Conservation (phyloP, 1,284 basidiomycete genomes). For the Pseudozyma sp. region DNA sequence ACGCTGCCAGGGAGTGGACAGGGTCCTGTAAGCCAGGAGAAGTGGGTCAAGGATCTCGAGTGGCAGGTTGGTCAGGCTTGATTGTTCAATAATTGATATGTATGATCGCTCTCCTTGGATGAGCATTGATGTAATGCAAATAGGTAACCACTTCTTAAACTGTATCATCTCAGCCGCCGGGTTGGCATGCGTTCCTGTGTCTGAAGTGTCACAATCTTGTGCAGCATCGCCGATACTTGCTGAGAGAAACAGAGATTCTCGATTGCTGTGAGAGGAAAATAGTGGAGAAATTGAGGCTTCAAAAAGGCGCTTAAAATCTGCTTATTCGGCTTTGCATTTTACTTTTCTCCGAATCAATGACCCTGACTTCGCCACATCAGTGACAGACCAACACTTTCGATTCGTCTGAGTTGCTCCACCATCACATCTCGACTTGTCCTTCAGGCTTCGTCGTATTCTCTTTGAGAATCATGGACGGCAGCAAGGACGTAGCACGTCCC, state of each 20-base stretch:
- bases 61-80: slow-evolving; percentile 23
- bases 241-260: no score
- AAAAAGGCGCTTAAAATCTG: slow-evolving; percentile 13
- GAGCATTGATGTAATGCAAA: no score
- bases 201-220: no score
- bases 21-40: background rate
- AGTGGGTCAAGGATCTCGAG: slow-evolving; percentile 38
- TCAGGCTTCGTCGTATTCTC: background rate
- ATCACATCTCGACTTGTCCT: background rate
- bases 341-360: slow-evolving; percentile 18
- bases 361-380: slow-evolving; percentile 14
- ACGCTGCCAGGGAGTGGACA: slow-evolving; percentile 21
- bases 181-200: no score
- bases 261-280: no score
- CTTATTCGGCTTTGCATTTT: slow-evolving; percentile 33
- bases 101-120: no score
- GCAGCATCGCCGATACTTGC: no score
- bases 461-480: slow-evolving; percentile 11
- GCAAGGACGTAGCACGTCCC: slow-evolving; percentile 7
- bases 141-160: no score
- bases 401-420: background rate
- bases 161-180: no score
- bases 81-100: background rate
- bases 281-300: slow-evolving; percentile 1
- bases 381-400: slow-evolving; percentile 9